These are phyloP conservation scores for Boletus rubroflammeus DNA, from an alignment of 768 basidiomycete genomes.

Conservation along the genomic window DNA sequence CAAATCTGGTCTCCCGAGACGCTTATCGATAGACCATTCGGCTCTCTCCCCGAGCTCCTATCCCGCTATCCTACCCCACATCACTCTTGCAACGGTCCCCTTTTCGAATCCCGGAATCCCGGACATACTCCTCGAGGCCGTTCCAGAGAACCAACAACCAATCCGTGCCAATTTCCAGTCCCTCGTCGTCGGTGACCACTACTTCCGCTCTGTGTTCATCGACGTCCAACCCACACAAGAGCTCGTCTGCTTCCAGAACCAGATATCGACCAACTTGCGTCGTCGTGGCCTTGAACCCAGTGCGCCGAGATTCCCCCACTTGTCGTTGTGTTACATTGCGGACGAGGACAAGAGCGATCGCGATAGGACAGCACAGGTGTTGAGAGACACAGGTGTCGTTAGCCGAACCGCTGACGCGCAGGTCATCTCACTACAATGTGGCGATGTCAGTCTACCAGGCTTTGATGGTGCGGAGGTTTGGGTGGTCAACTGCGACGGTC, in stretches of 20 bases:
- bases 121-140: constrained; percentile 34
- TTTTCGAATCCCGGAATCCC: background rate
- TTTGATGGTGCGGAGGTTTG: constrained; percentile 53
- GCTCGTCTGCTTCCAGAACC: constrained; percentile 46
- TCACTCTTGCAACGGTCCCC: constrained; percentile 57
- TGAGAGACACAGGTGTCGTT: constrained; percentile 38
- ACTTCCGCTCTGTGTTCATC: constrained; percentile 69
- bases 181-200: constrained; percentile 56
- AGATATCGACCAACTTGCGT: constrained; percentile 39
- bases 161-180: constrained; percentile 48
- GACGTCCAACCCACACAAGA: constrained; percentile 43
- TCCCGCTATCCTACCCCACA: constrained; percentile 62
- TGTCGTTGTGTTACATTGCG: constrained; percentile 71
- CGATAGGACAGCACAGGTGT: constrained; percentile 40
- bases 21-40: constrained; percentile 11
- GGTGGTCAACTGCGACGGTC: constrained; percentile 57
- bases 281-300: constrained; percentile 36
- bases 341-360: constrained; percentile 62
- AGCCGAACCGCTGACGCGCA: constrained; percentile 23
- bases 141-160: constrained; percentile 34
- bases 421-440: constrained; percentile 26
- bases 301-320: constrained; percentile 64
- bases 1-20: constrained; percentile 44
- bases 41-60: constrained; percentile 45
- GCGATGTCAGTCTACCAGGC: constrained; percentile 34